Percentiles rank a stretch among this genome's conserved stretches.
phyloP scores from a whole-genome alignment of 495 filamentous ascomycete genomes.

The Aspergillus indologenus region DNA sequence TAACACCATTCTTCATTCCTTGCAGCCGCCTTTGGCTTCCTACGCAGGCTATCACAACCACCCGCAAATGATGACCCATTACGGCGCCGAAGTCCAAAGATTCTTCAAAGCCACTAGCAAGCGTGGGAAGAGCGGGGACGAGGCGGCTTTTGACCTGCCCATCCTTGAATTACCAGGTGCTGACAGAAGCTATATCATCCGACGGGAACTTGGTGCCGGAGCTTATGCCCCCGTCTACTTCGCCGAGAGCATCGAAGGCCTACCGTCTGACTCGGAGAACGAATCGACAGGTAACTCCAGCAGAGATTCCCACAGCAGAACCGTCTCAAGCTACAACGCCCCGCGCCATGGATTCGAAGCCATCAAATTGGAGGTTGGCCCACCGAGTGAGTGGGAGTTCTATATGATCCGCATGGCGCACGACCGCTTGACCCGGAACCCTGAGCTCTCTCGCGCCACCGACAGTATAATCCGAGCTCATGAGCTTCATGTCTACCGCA shows the following conservation, averaged over 20 bases:
- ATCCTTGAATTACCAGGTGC: slow-evolving; percentile 63
- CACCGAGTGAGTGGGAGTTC: slow-evolving; percentile 90
- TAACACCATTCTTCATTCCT: slow-evolving; percentile 65
- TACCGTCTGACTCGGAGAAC: slow-evolving; percentile 46
- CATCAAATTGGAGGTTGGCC: slow-evolving; percentile 83
- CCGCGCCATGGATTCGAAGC: slow-evolving; percentile 66
- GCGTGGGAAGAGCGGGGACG: slow-evolving; percentile 49
- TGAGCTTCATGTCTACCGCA: slow-evolving; percentile 81
- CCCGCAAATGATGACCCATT: slow-evolving; percentile 52
- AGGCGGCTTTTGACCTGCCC: slow-evolving; percentile 57
- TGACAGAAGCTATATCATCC: slow-evolving; percentile 65
- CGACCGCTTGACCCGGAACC: slow-evolving; percentile 58
- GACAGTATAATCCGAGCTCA: slow-evolving; percentile 77
- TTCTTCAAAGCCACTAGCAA: slow-evolving; percentile 68
- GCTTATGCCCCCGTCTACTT: slow-evolving; percentile 95
- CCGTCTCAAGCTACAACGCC: slow-evolving; percentile 19
- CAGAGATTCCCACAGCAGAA: slow-evolving; percentile 19
- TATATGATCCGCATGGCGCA: slow-evolving; percentile 86
- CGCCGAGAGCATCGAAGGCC: slow-evolving; percentile 63
- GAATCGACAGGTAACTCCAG: slow-evolving; percentile 29
- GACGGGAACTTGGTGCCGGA: slow-evolving; percentile 85
- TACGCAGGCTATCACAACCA: slow-evolving; percentile 80
- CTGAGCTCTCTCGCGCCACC: slow-evolving; percentile 51
- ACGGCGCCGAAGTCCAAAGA: slow-evolving; percentile 70
- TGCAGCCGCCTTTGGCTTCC: slow-evolving; percentile 65